Evolutionary conservation across 768 basidiomycete species (phyloP), one percentile per base, ranked within the genome.

Genomic region (Boletales sp.): DNA sequence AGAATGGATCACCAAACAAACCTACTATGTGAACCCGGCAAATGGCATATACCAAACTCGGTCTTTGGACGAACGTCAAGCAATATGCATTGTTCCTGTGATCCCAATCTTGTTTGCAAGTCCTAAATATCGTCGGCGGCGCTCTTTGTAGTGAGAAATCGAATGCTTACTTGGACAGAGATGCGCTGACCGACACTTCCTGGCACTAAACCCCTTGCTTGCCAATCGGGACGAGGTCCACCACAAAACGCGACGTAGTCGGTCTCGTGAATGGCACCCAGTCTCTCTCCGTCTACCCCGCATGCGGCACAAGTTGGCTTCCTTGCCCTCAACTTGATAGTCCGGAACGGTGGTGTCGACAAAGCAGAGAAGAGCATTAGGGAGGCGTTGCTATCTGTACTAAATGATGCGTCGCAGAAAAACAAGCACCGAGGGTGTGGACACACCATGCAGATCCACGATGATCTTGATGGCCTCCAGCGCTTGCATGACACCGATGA

Each of bases 191-290:
- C 71, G 55, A 71, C 59, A 17, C 68, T 47, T 40, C 79, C 73
- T 55, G 67, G 46, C 43, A 59, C 62, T 18, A 82, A 66, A 5
- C 88, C 90, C 43, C 68, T 68, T 10, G 64, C 62, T 52, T 81
- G 76, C 83, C 83, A 89, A 62, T 89, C 81, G 1, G 87, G 84
- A 18, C 71, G 66, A 11, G 74, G 69, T 3, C 88, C 87, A 11
- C 92, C 90, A 56, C 94, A 97, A 61, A 94, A 93, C 49, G 86
- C 79, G 27, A 93, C 79, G 66, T 97, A 97, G 56, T 93, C 91
- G 8, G 74, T 78, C 14, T 77, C 72, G 6, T 76, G 74, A 18
- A 89, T 79, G 40, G 69, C 56, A 14, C 73, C 75, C 8, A 74
- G 47, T 21, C 58, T 74, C 54, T 74, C 59, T 13, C 69, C 75